phyloP scores from a whole-genome alignment of 768 basidiomycete genomes.

The Phallus indusiatus region DNA sequence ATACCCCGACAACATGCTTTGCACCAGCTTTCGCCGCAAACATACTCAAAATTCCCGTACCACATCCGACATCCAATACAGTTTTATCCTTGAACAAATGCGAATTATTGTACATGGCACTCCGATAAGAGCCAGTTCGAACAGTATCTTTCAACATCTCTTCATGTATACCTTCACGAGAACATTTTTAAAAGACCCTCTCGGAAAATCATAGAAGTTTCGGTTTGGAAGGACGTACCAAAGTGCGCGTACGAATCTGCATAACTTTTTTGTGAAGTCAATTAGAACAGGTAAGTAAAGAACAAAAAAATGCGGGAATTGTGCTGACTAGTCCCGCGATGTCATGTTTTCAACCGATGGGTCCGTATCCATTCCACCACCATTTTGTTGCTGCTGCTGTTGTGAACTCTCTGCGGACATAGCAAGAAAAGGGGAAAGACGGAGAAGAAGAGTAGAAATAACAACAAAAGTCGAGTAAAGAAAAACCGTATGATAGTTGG shows the following conservation, averaged over 20 bases:
- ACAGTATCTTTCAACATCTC: conserved; percentile 99
- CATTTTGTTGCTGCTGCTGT: conserved; percentile 11
- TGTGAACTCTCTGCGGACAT: conserved; percentile 23
- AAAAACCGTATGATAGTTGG: not conserved
- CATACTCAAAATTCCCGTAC: conserved; percentile 97
- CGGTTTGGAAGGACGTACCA: conserved; percentile 36
- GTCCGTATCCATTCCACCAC: conserved; percentile 11
- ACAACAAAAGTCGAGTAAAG: conserved; percentile 22
- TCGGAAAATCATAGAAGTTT: not conserved
- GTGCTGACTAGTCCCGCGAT: conserved; percentile 79
- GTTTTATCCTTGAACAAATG: conserved; percentile 96
- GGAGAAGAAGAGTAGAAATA: not conserved
- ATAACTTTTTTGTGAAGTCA: conserved; percentile 43
- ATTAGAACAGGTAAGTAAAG: conserved; percentile 11
- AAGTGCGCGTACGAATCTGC: conserved; percentile 96
- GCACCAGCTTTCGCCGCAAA: conserved; percentile 96
- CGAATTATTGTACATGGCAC: conserved; percentile 87
- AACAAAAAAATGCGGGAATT: conserved; percentile 27
- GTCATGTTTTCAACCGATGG: conserved; percentile 43
- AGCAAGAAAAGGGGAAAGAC: not conserved
- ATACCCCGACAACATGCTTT: conserved; percentile 83
- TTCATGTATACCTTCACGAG: conserved; percentile 78
- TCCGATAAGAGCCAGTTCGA: conserved; percentile 90
- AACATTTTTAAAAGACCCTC: too few species aligned
- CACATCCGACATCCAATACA: conserved; percentile 96